Base-by-base conservation (phyloP, 2,329 filamentous ascomycete species). In the Colletotrichum sp. region DNA sequence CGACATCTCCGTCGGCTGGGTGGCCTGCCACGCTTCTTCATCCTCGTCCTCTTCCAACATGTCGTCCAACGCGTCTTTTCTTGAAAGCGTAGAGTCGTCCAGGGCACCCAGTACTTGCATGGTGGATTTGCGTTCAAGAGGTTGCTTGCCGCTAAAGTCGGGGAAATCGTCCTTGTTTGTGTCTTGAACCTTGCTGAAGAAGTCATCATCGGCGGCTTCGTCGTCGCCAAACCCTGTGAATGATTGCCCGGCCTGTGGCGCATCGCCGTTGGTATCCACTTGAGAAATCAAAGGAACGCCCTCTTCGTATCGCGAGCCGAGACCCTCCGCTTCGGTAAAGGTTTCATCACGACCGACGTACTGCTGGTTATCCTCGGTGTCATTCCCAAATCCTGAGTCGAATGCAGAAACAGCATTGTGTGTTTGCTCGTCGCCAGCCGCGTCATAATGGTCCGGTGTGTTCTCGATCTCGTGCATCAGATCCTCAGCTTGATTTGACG, bases 111-210 rank as follows among this genome's bases (percentile, higher is more conserved):
- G 85, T 2, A 93, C 93, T 82, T 95, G 92, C 80, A 90, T 88
- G 0, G 94, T 95, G 24, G 92, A 93, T 82, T 95, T 95, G 72
- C 93, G 90, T 78, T 92, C 89, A n/a, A 95, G 79, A 2, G 83
- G 52, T 80, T 82, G 57, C 80, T 82, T 59, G 79, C 77, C 6
- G 77, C 79, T 52, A 80, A 78, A 18, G 82, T 79, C n/a, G 28
- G 77, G 49, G 15, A 78, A 78, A 6, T 79, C 80, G 4, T 81
- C 79, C n/a, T 78, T 72, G n/a, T 81, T 79, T 12, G 84, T 77
- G 13, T 79, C 79, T 62, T 86, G 84, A 79, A 90, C 84, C 70
- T 92, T 88, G 63, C 84, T 86, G 80, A 94, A 95, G 79, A 95
- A 95, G 77, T 92, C 91, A 72, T 90, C 90, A 2, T 87, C 88